Evolutionary conservation across 2,329 filamentous ascomycete genomes (phyloP).

Genomic region (Dactylellina haptotyla): DNA sequence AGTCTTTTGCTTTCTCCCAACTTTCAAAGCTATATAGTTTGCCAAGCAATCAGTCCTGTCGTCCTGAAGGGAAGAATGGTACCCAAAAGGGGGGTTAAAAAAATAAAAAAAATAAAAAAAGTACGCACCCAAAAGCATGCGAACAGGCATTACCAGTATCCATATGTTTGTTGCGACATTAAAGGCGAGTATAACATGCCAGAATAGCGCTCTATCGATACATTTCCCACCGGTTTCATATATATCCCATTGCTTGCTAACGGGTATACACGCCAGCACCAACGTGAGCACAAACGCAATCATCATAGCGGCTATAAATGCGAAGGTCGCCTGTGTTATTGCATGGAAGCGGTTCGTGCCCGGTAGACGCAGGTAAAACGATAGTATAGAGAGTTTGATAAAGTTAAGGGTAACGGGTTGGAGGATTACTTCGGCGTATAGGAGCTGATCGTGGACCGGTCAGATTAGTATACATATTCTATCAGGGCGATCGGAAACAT

Average conservation of each 20-base stretch:
- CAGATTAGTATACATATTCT: neutral
- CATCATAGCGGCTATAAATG: conserved; percentile 59
- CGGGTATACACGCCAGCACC: conserved; percentile 62
- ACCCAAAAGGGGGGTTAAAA: neutral
- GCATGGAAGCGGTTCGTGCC: conserved; percentile 59
- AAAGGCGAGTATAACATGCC: conserved; percentile 40
- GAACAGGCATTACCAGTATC: conserved; percentile 40
- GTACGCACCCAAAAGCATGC: conserved; percentile 47
- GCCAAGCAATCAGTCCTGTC: neutral
- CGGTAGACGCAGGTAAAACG: conserved; percentile 61
- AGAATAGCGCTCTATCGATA: conserved; percentile 42
- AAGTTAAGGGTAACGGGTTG: conserved; percentile 57
- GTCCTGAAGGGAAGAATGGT: neutral
- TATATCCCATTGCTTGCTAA: conserved; percentile 59
- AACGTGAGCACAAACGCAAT: conserved; percentile 61
- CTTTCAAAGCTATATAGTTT: conserved; percentile 22
- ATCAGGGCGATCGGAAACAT: neutral
- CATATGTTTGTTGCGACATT: conserved; percentile 49
- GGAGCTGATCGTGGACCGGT: conserved; percentile 16
- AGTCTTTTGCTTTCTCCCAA: conserved; percentile 31
- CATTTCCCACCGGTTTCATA: conserved; percentile 34
- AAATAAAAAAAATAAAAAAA: too few relatives aligned
- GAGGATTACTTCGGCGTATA: conserved; percentile 44
- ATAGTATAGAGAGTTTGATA: conserved; percentile 63
- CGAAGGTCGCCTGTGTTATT: conserved; percentile 59